Evolutionary conservation across 352 stramenopile species (phyloP), one percentile per base, ranked within the genome.

Genomic region (Phytophthora pinifolia): DNA sequence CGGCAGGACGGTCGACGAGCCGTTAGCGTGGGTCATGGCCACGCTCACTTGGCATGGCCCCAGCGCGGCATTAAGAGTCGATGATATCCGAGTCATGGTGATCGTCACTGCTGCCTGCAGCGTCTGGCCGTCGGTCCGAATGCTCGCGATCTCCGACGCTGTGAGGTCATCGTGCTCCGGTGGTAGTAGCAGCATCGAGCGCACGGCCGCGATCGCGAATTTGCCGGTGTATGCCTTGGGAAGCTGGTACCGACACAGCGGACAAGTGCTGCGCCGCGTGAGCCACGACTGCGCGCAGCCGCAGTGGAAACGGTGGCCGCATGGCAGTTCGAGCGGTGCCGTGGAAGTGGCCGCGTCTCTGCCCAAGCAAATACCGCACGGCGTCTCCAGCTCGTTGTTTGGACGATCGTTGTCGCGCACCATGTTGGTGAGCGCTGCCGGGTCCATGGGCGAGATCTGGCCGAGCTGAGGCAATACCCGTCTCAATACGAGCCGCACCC

Each of bases 241-340:
- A 17, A 97, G 79, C 70, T 97, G 87, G 54, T 91, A 83, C 29
- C 96, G 94, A 62, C 95, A 98, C 13, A 96, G 86, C 13, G 92
- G 93, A 67, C 95, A 98, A 27, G 88, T 94, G 41, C 73, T 81
- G 53, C 97, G 86, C 45, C 90, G 87, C 42, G 79, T 62, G 33
- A 97, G 88, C 94, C 96, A 98, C 20, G 76, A 86, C 38, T 83
- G 60, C 45, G 98, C 86, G 72, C 95, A 98, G 33, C 70, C 65
- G n/a, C 82, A 62, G 67, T 98, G 94, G 70, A 97, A 98, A 31
- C 80, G 55, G 70, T 98, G 95, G 34, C 79, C 74, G 59, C 94
- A 98, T 20, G 91, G 86, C 31, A 98, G 67, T 12, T 71, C 52
- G 18, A 84, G 74, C 20, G 37, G 29, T 6, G 33, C 15, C 14